A percentile compares a stretch with the other conserved stretches of the same genome.
These are phyloP conservation scores for Gentiana dahurica DNA, from an alignment of 257 asterid genomes.

Conservation along the genomic window DNA sequence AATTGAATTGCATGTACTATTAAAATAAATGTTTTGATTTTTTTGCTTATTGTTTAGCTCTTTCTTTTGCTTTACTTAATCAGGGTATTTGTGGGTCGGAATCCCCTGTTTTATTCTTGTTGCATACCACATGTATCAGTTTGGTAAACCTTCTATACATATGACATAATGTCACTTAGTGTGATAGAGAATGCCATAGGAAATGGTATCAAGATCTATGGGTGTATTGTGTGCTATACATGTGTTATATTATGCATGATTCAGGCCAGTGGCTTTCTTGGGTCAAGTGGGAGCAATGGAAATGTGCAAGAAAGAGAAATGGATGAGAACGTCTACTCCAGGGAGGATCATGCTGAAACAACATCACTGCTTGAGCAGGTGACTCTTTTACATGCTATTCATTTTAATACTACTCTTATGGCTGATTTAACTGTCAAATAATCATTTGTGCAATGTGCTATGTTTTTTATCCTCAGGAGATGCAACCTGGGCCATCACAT, in stretches of 20 bases:
- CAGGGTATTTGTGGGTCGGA: too few species aligned
- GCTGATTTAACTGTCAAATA: background rate
- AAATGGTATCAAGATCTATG: too few species aligned
- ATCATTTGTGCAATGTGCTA: background rate
- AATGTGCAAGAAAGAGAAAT: conserved; percentile 67
- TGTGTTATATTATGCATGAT: conserved; percentile 14
- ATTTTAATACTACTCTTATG: background rate
- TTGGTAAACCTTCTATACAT: too few species aligned
- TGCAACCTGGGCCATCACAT: conserved; percentile 64
- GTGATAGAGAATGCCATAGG: too few species aligned
- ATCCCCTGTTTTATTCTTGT: too few species aligned
- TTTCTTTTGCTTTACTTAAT: too few species aligned
- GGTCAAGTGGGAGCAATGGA: conserved; percentile 53
- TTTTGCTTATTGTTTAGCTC: background rate
- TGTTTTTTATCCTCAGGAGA: conserved; percentile 46
- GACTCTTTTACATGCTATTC: conserved; percentile 6
- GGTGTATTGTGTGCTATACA: background rate
- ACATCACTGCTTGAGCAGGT: conserved; percentile 86
- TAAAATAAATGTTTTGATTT: background rate
- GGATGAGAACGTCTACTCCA: conserved; percentile 39
- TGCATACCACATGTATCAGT: too few species aligned
- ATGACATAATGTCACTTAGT: too few species aligned
- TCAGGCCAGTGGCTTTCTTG: conserved; percentile 89
- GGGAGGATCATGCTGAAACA: conserved; percentile 39
- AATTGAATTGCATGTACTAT: background rate